Base-by-base conservation (phyloP, 31 red algal genomes). In the Endocladia muricata region DNA sequence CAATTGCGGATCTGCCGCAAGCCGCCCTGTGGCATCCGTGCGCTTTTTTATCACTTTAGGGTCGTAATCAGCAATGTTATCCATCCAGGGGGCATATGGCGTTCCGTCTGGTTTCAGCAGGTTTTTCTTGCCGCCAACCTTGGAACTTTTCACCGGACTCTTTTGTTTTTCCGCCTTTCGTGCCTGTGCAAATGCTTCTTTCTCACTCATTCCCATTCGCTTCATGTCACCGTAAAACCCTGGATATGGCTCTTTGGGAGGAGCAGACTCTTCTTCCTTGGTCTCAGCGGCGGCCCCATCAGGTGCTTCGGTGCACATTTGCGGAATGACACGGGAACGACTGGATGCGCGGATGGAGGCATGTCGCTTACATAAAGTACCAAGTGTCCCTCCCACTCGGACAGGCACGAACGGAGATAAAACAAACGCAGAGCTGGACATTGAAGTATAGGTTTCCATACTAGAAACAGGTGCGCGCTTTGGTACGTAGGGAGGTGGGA, bases 81-180 rank as follows among this genome's bases (percentile, higher is more conserved):
- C 71, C 91, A 98, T 94, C 95, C 95, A 98, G 5, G 95, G 95
- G 1, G 95, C 95, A 55, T 94, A 94, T 1, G 95, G 81, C 7
- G 85, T 94, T 26, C 95, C 95, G 54, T 98, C 91, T 34, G 90
- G 77, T 49, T 76, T 71, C 56, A 89, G 63, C 38, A 98, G 77
- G 23, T 70, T 88, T 70, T 90, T 91, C 15, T 58, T 77, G 11
- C 95, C 95, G 35, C 95, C 95, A 39, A 98, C 85, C 56, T 97
- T 97, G 2, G 4, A 58, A 39, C 68, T 88, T 73, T 82, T 81
- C 26, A 69, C 74, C 9, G 84, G 84, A 23, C 71, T 62, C 15
- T 61, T 78, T 30, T 79, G 84, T 4, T 79, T 79, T 32, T 70
- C 32, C 3, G 62, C 72, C 64, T 88, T 88, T 19, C 17, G 11